A percentile compares a stretch with the other conserved stretches of the same genome.
Evolutionary conservation across 2,329 filamentous ascomycete species (phyloP).

Genomic region (Xylaria hypoxylon): DNA sequence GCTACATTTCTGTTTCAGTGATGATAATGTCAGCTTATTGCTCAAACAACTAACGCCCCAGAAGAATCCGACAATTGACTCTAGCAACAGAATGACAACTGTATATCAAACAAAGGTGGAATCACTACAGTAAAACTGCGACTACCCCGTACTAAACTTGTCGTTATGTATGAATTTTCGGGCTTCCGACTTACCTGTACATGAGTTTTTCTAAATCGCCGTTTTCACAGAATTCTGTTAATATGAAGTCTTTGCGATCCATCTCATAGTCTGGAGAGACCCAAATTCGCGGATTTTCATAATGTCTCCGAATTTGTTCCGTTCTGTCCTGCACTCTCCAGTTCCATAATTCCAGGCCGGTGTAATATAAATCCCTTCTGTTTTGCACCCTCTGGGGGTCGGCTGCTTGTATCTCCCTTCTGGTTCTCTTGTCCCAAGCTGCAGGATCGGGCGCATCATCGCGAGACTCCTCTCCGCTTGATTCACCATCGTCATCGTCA

Average conservation of each 20-base stretch:
- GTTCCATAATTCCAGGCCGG: background rate
- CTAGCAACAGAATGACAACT: background rate
- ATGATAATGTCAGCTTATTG: conserved; percentile 6
- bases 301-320: too few species aligned
- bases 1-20: conserved; percentile 8
- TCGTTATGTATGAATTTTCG: background rate
- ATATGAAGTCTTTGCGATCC: conserved; percentile 31
- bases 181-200: conserved; percentile 16
- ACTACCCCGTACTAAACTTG: background rate
- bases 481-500: background rate
- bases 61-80: background rate
- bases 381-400: background rate
- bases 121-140: background rate
- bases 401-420: background rate
- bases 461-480: conserved; percentile 38
- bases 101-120: background rate
- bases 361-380: background rate
- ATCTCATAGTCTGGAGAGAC: background rate
- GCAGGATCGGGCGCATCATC: conserved; percentile 5
- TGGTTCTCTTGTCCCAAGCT: background rate
- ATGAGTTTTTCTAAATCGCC: conserved; percentile 38
- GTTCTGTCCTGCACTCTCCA: background rate
- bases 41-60: background rate
- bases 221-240: conserved; percentile 37
- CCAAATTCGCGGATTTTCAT: too few species aligned